phyloP scores from a whole-genome alignment of 257 asterid genomes.

The Solanum sitiens region DNA sequence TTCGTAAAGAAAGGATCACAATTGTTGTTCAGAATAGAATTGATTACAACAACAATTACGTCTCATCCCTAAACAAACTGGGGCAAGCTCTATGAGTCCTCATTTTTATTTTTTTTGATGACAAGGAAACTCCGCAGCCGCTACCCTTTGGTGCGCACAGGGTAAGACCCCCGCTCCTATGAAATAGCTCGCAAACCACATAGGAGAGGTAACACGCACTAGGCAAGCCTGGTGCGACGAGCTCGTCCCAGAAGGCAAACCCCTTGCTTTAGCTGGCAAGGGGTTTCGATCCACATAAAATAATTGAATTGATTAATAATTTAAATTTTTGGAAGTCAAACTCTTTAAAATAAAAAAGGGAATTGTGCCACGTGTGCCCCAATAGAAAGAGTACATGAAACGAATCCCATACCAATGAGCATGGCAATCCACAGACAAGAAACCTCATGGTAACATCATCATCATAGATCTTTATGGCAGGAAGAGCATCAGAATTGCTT shows the following conservation, averaged over 20 bases:
- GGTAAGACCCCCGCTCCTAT: no score
- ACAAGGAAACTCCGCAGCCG: no score
- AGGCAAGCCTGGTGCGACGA: no score
- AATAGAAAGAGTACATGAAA: background rate
- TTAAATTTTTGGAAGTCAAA: background rate
- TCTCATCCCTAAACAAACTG: background rate
- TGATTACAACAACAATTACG: background rate
- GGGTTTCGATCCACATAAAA: background rate
- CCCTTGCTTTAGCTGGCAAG: no score
- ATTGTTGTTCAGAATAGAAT: background rate
- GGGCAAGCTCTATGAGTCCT: background rate
- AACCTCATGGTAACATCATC: slow-evolving; percentile 72
- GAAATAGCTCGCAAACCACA: no score
- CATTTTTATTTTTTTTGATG: no score
- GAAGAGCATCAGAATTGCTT: slow-evolving; percentile 54
- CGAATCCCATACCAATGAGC: slow-evolving; percentile 47
- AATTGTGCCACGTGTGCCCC: background rate
- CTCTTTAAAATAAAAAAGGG: background rate
- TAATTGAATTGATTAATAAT: background rate
- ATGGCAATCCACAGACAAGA: slow-evolving; percentile 74
- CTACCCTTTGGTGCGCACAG: no score
- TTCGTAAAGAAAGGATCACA: background rate
- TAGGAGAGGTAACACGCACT: no score
- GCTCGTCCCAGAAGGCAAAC: no score
- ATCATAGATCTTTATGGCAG: slow-evolving; percentile 85